A percentile compares a stretch with the other conserved stretches of the same genome.
phyloP scores from a whole-genome alignment of 371 early-diverging fungal genomes.

The Vavraia culicis region DNA sequence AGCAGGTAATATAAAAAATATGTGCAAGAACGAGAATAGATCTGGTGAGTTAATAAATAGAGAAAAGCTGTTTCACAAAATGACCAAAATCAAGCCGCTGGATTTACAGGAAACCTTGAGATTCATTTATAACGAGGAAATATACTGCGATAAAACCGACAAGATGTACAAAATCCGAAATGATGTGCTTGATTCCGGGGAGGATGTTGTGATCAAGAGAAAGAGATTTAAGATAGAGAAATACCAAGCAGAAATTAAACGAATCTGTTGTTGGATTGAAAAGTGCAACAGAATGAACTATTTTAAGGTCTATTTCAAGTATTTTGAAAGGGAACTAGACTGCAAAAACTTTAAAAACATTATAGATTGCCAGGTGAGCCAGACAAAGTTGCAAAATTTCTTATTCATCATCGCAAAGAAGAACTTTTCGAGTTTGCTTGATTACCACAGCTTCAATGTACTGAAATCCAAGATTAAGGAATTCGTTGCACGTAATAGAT shows the following conservation, averaged over 20 bases:
- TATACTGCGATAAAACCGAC: too few relatives aligned
- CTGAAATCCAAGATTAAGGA: slow-evolving; percentile 28
- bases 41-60: slow-evolving; percentile 2
- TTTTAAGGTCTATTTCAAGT: too few relatives aligned
- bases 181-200: neutral
- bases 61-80: slow-evolving; percentile 15
- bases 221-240: neutral
- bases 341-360: neutral
- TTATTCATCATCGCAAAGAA: slow-evolving; percentile 34
- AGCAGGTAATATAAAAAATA: slow-evolving; percentile 13
- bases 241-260: neutral
- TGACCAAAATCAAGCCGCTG: neutral
- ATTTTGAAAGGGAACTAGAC: neutral
- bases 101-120: neutral
- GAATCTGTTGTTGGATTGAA: too few relatives aligned
- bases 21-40: neutral
- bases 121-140: too few relatives aligned
- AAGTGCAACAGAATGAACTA: too few relatives aligned
- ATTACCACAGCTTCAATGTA: slow-evolving; percentile 22
- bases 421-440: slow-evolving; percentile 12
- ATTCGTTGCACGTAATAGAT: slow-evolving; percentile 26
- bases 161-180: too few relatives aligned
- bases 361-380: neutral
- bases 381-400: slow-evolving; percentile 22
- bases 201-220: neutral